These are phyloP conservation scores for Ceratocystis huliohia DNA, from an alignment of 2,329 filamentous ascomycete species.

Conservation along the genomic window DNA sequence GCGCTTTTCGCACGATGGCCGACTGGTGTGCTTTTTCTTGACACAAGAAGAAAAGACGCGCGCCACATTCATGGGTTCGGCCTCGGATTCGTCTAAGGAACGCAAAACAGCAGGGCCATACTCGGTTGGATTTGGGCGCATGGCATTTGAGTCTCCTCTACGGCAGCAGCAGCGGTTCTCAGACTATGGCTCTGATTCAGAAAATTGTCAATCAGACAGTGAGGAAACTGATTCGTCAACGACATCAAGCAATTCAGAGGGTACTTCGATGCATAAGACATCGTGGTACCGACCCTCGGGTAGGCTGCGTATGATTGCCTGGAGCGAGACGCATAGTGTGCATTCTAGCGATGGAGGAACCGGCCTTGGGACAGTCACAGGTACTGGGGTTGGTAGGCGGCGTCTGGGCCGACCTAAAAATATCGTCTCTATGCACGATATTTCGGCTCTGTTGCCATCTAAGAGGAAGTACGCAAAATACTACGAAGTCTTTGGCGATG, in stretches of 20 bases:
- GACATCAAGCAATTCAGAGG: slow-evolving; percentile 48
- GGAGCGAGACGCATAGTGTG: slow-evolving; percentile 44
- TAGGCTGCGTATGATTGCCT: slow-evolving; percentile 42
- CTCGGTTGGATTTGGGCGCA: slow-evolving; percentile 45
- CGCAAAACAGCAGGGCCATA: slow-evolving; percentile 41
- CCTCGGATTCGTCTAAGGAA: slow-evolving; percentile 26
- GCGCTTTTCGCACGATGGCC: slow-evolving; percentile 49
- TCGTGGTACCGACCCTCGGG: slow-evolving; percentile 44
- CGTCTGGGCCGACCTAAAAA: slow-evolving; percentile 32
- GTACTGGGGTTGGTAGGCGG: slow-evolving; percentile 34
- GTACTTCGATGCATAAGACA: slow-evolving; percentile 48
- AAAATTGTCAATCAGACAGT: slow-evolving; percentile 33
- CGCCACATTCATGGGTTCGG: slow-evolving; percentile 29
- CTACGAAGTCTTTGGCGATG: slow-evolving; percentile 73
- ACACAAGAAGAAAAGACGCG: slow-evolving; percentile 51
- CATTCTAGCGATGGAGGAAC: slow-evolving; percentile 47
- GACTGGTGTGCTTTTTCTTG: slow-evolving; percentile 55
- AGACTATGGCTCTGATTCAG: slow-evolving; percentile 40
- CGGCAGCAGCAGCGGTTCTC: slow-evolving; percentile 36
- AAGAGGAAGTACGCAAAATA: slow-evolving; percentile 63
- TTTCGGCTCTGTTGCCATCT: slow-evolving; percentile 61
- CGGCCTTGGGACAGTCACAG: slow-evolving; percentile 36
- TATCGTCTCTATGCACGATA: slow-evolving; percentile 58
- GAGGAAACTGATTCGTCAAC: slow-evolving; percentile 29
- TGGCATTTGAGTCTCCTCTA: slow-evolving; percentile 39